A percentile compares a stretch with the other conserved stretches of the same genome.
Conservation (phyloP, 352 stramenopile genomes). For the Elongisporangium anandrum region DNA sequence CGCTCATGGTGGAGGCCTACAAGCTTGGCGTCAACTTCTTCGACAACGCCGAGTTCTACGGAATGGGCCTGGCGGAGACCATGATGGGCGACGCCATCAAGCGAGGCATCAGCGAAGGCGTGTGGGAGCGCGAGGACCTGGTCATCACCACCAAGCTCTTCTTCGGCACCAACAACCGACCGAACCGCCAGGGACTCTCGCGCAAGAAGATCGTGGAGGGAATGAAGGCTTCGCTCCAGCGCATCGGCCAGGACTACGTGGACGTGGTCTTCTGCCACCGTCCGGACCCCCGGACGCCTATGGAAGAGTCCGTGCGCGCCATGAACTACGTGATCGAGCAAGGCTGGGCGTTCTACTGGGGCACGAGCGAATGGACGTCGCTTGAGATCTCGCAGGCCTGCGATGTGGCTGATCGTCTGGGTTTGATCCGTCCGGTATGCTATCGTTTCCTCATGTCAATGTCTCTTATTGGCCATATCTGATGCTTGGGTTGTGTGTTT, state of each 20-base stretch:
- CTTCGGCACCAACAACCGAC: constrained; percentile 13
- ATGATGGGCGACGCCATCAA: constrained; percentile 37
- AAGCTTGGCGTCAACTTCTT: constrained; percentile 49
- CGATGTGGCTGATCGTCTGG: constrained; percentile 27
- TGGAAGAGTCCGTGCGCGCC: constrained; percentile 52
- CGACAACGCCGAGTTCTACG: constrained; percentile 46
- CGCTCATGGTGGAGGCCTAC: constrained; percentile 29
- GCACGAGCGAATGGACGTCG: constrained; percentile 49
- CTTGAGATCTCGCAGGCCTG: constrained; percentile 44
- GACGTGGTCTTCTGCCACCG: constrained; percentile 57
- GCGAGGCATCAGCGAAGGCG: constrained; percentile 18
- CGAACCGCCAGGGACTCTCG: constrained; percentile 18
- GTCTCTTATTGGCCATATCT: no score
- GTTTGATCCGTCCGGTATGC: constrained; percentile 34
- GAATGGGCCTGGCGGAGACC: constrained; percentile 22
- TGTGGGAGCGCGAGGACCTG: constrained; percentile 35
- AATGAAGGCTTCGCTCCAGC: constrained; percentile 30
- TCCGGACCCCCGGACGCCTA: constrained; percentile 36
- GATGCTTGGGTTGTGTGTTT: no score
- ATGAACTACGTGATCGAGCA: constrained; percentile 47
- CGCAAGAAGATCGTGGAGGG: constrained; percentile 35
- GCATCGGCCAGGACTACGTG: constrained; percentile 35
- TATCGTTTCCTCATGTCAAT: constrained; percentile 23
- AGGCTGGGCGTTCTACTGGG: constrained; percentile 41
- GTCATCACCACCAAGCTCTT: constrained; percentile 54